Percentiles rank a stretch among this genome's conserved stretches.
Conservation (phyloP, 1,139 yeast genomes). For the Hemisphaericaspora xylanilytica region DNA sequence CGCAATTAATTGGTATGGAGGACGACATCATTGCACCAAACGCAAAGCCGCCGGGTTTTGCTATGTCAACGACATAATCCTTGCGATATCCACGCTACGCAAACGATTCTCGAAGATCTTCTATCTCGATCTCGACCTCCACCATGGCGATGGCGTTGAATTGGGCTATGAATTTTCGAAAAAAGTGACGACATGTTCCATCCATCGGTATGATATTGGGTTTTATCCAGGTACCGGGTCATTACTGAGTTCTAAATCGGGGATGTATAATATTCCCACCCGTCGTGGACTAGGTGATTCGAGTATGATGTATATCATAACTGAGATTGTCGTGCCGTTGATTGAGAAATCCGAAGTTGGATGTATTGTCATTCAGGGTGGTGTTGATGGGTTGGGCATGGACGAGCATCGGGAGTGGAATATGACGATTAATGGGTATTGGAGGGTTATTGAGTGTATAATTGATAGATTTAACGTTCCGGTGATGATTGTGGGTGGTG, state of each 20-base stretch:
- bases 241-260: slow-evolving; percentile 24
- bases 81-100: slow-evolving; percentile 51
- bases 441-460: slow-evolving; percentile 31
- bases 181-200: slow-evolving; percentile 58
- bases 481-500: slow-evolving; percentile 65
- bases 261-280: slow-evolving; percentile 53
- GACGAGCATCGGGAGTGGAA: slow-evolving; percentile 71
- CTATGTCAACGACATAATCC: slow-evolving; percentile 64
- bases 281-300: slow-evolving; percentile 54
- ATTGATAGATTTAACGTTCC: slow-evolving; percentile 30
- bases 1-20: slow-evolving; percentile 76
- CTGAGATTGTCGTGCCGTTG: slow-evolving; percentile 44
- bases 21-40: slow-evolving; percentile 68
- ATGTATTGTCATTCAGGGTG: slow-evolving; percentile 62
- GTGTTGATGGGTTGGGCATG: slow-evolving; percentile 63
- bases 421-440: slow-evolving; percentile 52
- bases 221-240: slow-evolving; percentile 75
- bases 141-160: slow-evolving; percentile 82
- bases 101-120: slow-evolving; percentile 46
- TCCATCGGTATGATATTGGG: slow-evolving; percentile 64
- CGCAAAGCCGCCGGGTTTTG: slow-evolving; percentile 69
- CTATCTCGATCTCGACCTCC: slow-evolving; percentile 71
- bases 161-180: slow-evolving; percentile 57
- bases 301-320: slow-evolving; percentile 34
- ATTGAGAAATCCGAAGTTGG: slow-evolving; percentile 43